phyloP scores from a whole-genome alignment of 192 early-diverging fungal species.

The Cladochytrium replicatum region DNA sequence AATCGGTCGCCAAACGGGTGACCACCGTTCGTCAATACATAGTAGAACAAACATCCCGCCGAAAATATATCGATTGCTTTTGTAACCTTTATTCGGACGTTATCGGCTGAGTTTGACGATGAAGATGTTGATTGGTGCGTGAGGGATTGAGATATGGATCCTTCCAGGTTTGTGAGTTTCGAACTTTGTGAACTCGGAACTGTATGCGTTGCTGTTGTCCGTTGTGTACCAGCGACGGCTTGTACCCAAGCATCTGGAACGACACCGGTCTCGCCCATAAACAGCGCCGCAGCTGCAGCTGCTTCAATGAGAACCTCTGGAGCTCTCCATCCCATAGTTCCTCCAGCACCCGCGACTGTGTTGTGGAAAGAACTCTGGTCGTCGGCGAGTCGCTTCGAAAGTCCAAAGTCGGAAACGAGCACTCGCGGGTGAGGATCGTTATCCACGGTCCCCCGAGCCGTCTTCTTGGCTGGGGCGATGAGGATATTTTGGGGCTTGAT shows the following conservation, averaged over 20 bases:
- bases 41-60: slow-evolving; percentile 91
- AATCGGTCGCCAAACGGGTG: slow-evolving; percentile 95
- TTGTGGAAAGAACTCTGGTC: slow-evolving; percentile 92
- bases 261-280: background rate
- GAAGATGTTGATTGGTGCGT: slow-evolving; percentile 4
- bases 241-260: background rate
- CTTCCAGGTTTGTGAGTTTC: background rate
- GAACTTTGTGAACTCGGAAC: background rate
- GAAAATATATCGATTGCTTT: slow-evolving; percentile 93
- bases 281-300: background rate
- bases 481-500: slow-evolving; percentile 96
- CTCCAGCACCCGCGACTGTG: slow-evolving; percentile 66
- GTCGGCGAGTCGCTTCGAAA: slow-evolving; percentile 87
- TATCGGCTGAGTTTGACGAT: slow-evolving; percentile 17
- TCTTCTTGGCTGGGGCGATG: slow-evolving; percentile 39
- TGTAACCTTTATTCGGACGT: slow-evolving; percentile 48
- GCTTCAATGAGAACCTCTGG: slow-evolving; percentile 67
- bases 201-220: slow-evolving; percentile 11
- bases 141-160: background rate
- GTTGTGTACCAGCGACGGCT: slow-evolving; percentile 3
- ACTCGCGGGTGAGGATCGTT: slow-evolving; percentile 47
- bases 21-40: slow-evolving; percentile 74
- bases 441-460: slow-evolving; percentile 18
- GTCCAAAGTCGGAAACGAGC: slow-evolving; percentile 93
- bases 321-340: slow-evolving; percentile 95